Conservation (phyloP, 495 filamentous ascomycete genomes). For the Gamarada debralockiae region DNA sequence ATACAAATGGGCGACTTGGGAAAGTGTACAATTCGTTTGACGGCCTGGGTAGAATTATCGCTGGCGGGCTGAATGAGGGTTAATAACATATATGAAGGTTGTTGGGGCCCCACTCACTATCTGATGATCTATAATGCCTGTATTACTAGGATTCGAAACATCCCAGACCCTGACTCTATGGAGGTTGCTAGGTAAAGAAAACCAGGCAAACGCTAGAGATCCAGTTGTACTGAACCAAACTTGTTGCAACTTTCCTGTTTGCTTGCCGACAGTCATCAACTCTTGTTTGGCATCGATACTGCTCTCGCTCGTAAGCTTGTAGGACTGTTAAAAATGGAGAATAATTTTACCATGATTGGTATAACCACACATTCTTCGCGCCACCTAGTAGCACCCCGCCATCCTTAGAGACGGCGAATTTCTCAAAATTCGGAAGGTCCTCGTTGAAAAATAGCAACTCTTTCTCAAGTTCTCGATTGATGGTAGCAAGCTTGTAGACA, state of each 20-base stretch:
- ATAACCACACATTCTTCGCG: too few relatives aligned
- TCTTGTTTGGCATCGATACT: too few relatives aligned
- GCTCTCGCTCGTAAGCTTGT: too few relatives aligned
- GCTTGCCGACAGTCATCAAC: too few relatives aligned
- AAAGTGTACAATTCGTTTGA: neutral
- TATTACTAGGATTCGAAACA: neutral
- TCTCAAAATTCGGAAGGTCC: neutral
- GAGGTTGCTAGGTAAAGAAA: neutral
- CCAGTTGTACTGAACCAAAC: constrained; percentile 2
- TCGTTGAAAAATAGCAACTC: neutral
- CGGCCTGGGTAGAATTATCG: neutral
- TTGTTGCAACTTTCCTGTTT: neutral
- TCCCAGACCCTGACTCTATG: neutral
- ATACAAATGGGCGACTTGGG: neutral
- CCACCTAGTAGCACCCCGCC: neutral
- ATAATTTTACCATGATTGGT: too few relatives aligned
- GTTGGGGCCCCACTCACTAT: neutral
- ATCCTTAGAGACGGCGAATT: neutral
- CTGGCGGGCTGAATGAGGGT: neutral
- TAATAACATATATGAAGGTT: neutral
- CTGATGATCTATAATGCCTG: neutral
- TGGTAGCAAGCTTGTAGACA: neutral
- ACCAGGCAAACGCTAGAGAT: neutral
- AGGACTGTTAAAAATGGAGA: too few relatives aligned
- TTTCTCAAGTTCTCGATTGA: neutral